Evolutionary conservation across 1,139 yeast species (phyloP).

Genomic region (Yamadazyma atlantica): DNA sequence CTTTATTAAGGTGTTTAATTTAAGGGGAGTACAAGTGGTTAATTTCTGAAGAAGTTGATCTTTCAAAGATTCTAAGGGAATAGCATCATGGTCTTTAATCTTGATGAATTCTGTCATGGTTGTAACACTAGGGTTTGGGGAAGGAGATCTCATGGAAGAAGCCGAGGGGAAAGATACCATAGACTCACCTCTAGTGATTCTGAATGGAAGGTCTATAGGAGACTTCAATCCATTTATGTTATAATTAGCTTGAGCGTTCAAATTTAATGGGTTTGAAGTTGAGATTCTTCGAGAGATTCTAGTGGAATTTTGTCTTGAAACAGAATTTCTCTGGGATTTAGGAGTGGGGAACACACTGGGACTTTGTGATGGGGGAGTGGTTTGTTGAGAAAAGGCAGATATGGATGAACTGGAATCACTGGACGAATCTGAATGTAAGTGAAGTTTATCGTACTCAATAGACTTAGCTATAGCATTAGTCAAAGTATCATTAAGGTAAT

Average conservation of each 20-base stretch:
- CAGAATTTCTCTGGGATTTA: background rate
- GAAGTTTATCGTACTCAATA: conserved; percentile 11
- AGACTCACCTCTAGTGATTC: conserved; percentile 10
- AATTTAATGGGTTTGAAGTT: background rate
- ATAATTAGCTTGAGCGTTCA: background rate
- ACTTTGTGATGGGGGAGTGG: background rate
- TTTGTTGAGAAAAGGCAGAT: background rate
- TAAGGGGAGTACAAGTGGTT: conserved; percentile 24
- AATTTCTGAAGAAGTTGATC: conserved; percentile 30
- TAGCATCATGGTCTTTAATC: conserved; percentile 19
- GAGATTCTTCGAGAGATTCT: background rate
- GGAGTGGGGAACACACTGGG: background rate
- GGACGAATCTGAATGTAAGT: background rate
- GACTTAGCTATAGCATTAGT: conserved; percentile 14
- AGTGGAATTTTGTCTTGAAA: background rate
- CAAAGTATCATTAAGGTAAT: conserved; percentile 6
- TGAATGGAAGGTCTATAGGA: conserved; percentile 7
- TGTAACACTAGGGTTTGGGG: conserved; percentile 21
- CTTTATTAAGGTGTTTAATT: conserved; percentile 25
- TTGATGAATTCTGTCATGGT: conserved; percentile 20
- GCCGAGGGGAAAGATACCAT: conserved; percentile 7
- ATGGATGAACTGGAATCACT: background rate
- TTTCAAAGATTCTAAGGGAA: conserved; percentile 21
- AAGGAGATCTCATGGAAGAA: conserved; percentile 15
- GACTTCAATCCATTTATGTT: background rate